Percentiles rank a stretch among this genome's conserved stretches.
phyloP scores from a whole-genome alignment of 495 filamentous ascomycete species.

The Daldinia decipiens region DNA sequence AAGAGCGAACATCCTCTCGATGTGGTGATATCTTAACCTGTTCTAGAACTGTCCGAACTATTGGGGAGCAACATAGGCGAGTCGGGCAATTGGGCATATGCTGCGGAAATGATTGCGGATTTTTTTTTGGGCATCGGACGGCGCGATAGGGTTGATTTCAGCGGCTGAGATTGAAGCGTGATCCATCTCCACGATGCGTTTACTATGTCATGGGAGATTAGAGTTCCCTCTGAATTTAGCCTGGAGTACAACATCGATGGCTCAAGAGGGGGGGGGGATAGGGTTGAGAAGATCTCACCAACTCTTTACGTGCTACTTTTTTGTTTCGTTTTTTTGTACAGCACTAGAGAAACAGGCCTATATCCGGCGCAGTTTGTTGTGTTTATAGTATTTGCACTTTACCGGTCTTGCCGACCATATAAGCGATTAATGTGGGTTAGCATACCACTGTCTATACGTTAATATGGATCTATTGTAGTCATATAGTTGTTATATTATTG shows the following conservation, averaged over 20 bases:
- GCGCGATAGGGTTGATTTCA: slow-evolving; percentile 37
- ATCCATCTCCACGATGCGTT: slow-evolving; percentile 22
- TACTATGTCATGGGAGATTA: slow-evolving; percentile 24
- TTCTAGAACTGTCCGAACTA: slow-evolving; percentile 29
- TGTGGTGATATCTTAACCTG: slow-evolving; percentile 34
- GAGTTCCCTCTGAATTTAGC: slow-evolving; percentile 8
- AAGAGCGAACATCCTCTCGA: slow-evolving; percentile 23
- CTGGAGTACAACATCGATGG: slow-evolving; percentile 18
- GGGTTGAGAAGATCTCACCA: slow-evolving; percentile 17
- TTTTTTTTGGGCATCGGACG: slow-evolving; percentile 42
- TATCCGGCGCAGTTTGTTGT: slow-evolving; percentile 37
- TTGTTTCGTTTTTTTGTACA: slow-evolving; percentile 8
- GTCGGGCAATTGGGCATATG: slow-evolving; percentile 35
- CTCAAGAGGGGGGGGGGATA: slow-evolving; percentile 14
- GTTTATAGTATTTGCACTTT: slow-evolving; percentile 36
- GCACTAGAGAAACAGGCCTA: slow-evolving; percentile 25
- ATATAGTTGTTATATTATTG: slow-evolving; percentile 18
- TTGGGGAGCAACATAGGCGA: slow-evolving; percentile 20
- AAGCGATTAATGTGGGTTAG: slow-evolving; percentile 28
- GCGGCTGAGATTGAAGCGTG: slow-evolving; percentile 39
- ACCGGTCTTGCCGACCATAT: slow-evolving; percentile 20
- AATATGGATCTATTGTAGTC: slow-evolving; percentile 10
- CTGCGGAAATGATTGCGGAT: slow-evolving; percentile 35
- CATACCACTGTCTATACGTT: slow-evolving; percentile 32
- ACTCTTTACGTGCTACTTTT: slow-evolving; percentile 12